Base-by-base conservation (phyloP, 1,284 basidiomycete genomes). In the Flammula alnicola region DNA sequence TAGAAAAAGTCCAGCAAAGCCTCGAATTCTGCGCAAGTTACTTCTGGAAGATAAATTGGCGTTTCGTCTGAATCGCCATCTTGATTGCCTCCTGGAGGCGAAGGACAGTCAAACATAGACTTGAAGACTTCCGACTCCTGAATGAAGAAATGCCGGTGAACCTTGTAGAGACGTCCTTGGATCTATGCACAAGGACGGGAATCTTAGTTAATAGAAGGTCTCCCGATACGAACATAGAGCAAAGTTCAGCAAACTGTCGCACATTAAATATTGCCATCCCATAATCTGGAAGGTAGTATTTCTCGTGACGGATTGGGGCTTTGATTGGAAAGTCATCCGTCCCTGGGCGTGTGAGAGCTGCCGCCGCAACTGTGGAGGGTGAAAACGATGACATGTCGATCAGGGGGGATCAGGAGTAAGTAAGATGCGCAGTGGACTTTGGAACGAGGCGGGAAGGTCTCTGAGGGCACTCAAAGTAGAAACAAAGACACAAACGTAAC, bases 81-180 rank as follows among this genome's bases (percentile, higher is more conserved):
- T 36, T 41, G 38, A 23, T 19, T 39, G 1, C 16, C 31, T 3
- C n/a, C 10, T n/a, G 46, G 46, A 16, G 12, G 22, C 10, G 20
- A 7, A 8, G 27, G 27, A 41, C 27, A 39, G 11, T 19, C 30
- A 17, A 48, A 48, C 39, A 48, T 48, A 3, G 47, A 26, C 12
- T 32, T 17, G 31, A 48, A 48, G 4, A 41, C 31, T 12, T 23
- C 22, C 8, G 47, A 48, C 36, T 48, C 47, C 6, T 39, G 47
- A 35, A 30, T 37, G 31, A 48, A 42, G 23, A 41, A 48, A n/a
- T 41, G 38, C 4, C 39, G 47, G 23, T 48, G 47, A 25, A 48
- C 47, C 27, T 36, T 48, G 29, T 35, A 48, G n/a, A 41, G 16
- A 7, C 31, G 22, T 9, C 35, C 27, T 36, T 48, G 30, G 20